Evolutionary conservation across 2,329 filamentous ascomycete genomes (phyloP), one percentile per base, ranked within the genome.

Genomic region (Alternaria dauci): DNA sequence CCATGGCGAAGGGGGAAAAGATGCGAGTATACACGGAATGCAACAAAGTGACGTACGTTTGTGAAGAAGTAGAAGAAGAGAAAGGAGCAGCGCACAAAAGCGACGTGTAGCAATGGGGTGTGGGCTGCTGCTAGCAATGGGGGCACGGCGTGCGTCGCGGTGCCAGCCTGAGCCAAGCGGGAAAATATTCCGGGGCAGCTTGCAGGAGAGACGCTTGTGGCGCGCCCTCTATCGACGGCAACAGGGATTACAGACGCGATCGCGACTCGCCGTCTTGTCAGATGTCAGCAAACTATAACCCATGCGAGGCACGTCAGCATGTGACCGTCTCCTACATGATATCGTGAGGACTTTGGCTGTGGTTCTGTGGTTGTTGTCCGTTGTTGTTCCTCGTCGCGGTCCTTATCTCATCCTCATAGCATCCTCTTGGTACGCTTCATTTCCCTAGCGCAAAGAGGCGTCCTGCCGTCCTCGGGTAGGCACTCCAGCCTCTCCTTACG

Each of bases 251-350:
- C 52, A 47, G 25, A 42, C 54, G 58, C 58, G 39, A 42, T 28
- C 39, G 42, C 23, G 26, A 47, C 28, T 46, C 43, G 5, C 41
- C 53, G 25, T 41, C 25, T 38, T 47, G 36, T 47, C 42, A 46
- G 26, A 47, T 9, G 30, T 38, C 57, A 7, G 47, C n/a, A 25
- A 25, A 42, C 52, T 50, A 26, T 7, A n/a, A 36, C 34, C 39
- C 32, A 14, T 32, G 32, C 32, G 39, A 26, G 32, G 38, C 58
- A 53, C 57, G 57, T 61, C 53, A 56, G 34, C 63, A 65, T 65
- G 60, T 63, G 54, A 63, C 60, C 23, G 23, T 39, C 36, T 11
- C 20, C 30, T 38, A 42, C 30, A 20, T 16, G 12, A 11, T 2
- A n/a, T 11, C 7, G 28, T 25, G 52, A 9, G 16, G 39, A 8